Percentiles rank a stretch among this genome's conserved stretches.
phyloP scores from a whole-genome alignment of 2,329 filamentous ascomycete genomes.

The Raffaelea deltoideospora region DNA sequence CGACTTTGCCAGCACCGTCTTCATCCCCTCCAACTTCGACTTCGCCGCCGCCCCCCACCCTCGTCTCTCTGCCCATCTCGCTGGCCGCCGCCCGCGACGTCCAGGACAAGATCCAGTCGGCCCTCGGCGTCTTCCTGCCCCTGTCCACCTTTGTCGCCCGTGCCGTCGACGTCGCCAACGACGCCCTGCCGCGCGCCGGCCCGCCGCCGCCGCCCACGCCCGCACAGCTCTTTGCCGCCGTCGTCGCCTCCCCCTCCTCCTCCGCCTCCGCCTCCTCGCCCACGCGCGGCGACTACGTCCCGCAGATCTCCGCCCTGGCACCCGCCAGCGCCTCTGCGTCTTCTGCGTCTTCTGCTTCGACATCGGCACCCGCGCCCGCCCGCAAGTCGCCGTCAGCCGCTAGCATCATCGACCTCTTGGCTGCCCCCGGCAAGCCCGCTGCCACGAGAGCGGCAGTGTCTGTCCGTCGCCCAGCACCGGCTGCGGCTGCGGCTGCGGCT shows the following conservation, averaged over 20 bases:
- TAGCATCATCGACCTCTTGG: slow-evolving; percentile 71
- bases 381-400: slow-evolving; percentile 30
- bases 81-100: slow-evolving; percentile 64
- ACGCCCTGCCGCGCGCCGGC: slow-evolving; percentile 56
- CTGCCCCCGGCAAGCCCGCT: slow-evolving; percentile 6
- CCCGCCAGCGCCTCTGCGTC: slow-evolving; percentile 24
- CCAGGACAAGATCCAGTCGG: slow-evolving; percentile 65
- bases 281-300: slow-evolving; percentile 50
- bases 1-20: slow-evolving; percentile 13
- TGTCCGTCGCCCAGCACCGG: too few relatives aligned
- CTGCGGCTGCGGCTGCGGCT: too few relatives aligned
- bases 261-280: slow-evolving; percentile 20
- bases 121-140: slow-evolving; percentile 66
- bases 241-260: slow-evolving; percentile 44
- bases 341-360: too few relatives aligned
- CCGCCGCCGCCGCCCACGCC: slow-evolving; percentile 48
- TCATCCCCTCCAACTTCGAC: slow-evolving; percentile 8
- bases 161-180: slow-evolving; percentile 76
- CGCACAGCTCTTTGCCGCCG: slow-evolving; percentile 77
- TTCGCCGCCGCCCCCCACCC: slow-evolving; percentile 16
- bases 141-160: slow-evolving; percentile 76
- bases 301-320: slow-evolving; percentile 51
- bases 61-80: slow-evolving; percentile 62
- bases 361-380: not conserved
- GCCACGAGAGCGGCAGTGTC: slow-evolving; percentile 1